A percentile compares a stretch with the other conserved stretches of the same genome.
phyloP scores from a whole-genome alignment of 805 yeast species.

The Maudiozyma turicensis region DNA sequence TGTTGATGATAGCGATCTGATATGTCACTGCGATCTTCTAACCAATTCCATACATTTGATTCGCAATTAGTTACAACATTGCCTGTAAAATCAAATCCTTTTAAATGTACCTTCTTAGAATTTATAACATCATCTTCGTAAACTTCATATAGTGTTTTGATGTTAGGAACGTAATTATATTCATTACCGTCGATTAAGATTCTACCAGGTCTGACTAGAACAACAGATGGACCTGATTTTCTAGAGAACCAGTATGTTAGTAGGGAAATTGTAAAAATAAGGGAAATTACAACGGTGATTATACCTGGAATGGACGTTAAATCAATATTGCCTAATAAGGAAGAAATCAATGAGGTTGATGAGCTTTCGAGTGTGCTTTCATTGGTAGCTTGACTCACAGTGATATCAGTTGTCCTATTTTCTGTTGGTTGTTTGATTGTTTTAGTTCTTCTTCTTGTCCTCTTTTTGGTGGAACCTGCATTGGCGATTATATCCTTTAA shows the following conservation, averaged over 20 bases:
- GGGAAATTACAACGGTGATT: slow-evolving; percentile 1
- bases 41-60: slow-evolving; percentile 67
- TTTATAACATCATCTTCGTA: slow-evolving; percentile 23
- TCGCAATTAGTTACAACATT: slow-evolving; percentile 39
- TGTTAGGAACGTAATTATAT: slow-evolving; percentile 33
- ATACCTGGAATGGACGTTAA: slow-evolving; percentile 15
- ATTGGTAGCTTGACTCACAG: no score
- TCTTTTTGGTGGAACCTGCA: slow-evolving; percentile 9
- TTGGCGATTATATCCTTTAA: slow-evolving; percentile 25
- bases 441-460: slow-evolving; percentile 5
- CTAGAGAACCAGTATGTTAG: slow-evolving; percentile 5
- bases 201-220: slow-evolving; percentile 20
- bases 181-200: slow-evolving; percentile 30
- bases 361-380: not conserved
- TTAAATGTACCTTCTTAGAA: slow-evolving; percentile 4
- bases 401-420: not conserved
- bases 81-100: slow-evolving; percentile 5
- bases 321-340: slow-evolving; percentile 10
- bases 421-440: not conserved
- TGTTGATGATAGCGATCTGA: not conserved
- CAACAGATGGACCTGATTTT: slow-evolving; percentile 4
- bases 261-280: slow-evolving; percentile 6
- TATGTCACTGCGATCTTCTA: slow-evolving; percentile 33
- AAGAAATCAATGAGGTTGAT: not conserved
- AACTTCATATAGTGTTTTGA: slow-evolving; percentile 30